These are phyloP conservation scores for Ascobolus immersus DNA, from an alignment of 495 filamentous ascomycete genomes.

Conservation along the genomic window DNA sequence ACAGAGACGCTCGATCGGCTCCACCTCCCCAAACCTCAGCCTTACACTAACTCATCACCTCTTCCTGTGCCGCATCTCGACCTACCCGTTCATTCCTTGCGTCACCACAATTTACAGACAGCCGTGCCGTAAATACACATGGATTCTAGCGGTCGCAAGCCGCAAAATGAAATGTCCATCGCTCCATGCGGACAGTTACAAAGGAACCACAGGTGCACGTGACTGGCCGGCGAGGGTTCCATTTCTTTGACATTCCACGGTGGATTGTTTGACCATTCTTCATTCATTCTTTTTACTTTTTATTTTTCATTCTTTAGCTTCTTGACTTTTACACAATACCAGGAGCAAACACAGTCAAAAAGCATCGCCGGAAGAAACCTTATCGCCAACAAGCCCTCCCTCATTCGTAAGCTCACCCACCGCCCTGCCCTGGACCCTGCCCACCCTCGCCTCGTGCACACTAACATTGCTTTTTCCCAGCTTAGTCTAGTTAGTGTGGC, in stretches of 20 bases:
- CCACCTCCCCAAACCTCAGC: too few relatives aligned
- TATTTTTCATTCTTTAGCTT: neutral
- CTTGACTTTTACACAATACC: neutral
- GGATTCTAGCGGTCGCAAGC: too few relatives aligned
- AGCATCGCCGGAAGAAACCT: neutral
- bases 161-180: too few relatives aligned
- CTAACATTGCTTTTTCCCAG: neutral
- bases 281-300: neutral
- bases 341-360: neutral
- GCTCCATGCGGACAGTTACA: too few relatives aligned
- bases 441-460: neutral
- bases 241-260: neutral
- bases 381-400: neutral
- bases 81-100: too few relatives aligned
- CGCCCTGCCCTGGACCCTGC: neutral
- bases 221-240: too few relatives aligned
- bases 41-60: too few relatives aligned
- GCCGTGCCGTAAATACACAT: too few relatives aligned
- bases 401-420: neutral
- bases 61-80: too few relatives aligned
- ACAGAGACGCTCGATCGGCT: too few relatives aligned
- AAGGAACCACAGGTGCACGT: too few relatives aligned
- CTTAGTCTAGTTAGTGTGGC: neutral
- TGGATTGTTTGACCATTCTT: neutral
- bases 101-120: too few relatives aligned